Evolutionary conservation across 257 asterid genomes (phyloP).

Genomic region (Solanum stenotomum): DNA sequence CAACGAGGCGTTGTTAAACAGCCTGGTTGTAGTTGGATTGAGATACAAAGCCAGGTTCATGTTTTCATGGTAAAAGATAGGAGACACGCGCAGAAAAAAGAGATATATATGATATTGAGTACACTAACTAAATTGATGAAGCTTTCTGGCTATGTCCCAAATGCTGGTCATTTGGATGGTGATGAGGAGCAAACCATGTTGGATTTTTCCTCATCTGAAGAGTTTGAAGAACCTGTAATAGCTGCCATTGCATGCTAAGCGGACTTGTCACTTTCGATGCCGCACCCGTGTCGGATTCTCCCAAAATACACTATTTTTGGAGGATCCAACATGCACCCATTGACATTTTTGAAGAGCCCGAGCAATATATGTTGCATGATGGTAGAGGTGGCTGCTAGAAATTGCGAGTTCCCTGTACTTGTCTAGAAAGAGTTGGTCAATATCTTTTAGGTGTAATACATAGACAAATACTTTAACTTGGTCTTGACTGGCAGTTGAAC

Average conservation of each 20-base stretch:
- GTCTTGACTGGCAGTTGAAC: not conserved
- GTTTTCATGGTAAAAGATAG: conserved; percentile 5
- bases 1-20: conserved; percentile 7
- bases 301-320: not conserved
- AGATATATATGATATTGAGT: not conserved
- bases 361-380: not conserved
- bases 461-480: not conserved
- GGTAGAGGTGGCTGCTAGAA: not conserved
- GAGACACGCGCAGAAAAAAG: not conserved
- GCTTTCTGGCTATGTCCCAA: conserved; percentile 1
- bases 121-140: conserved; percentile 2
- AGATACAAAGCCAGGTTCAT: conserved; percentile 5
- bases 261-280: not conserved
- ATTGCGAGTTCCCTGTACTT: not conserved
- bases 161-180: not conserved
- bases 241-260: not conserved
- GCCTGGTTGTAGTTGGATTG: conserved; percentile 14
- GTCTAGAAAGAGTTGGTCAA: not conserved
- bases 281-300: not conserved
- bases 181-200: not conserved
- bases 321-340: not conserved
- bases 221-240: not conserved
- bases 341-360: not conserved
- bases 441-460: not conserved
- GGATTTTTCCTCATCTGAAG: not conserved